These are phyloP conservation scores for Entomortierella beljakovae DNA, from an alignment of 192 early-diverging fungal species.

Conservation along the genomic window DNA sequence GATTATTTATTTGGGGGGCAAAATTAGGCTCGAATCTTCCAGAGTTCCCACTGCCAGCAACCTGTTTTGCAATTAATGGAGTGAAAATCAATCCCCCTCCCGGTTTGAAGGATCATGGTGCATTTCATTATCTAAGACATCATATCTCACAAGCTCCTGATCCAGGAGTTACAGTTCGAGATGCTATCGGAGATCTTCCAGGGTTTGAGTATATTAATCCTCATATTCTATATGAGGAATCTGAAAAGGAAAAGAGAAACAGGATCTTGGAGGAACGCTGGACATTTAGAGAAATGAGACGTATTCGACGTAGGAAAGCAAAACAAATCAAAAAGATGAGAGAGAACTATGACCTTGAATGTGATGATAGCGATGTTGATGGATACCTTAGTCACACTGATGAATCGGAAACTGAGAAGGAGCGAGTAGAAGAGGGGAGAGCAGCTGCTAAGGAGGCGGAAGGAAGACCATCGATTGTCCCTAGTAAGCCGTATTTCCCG, in stretches of 20 bases:
- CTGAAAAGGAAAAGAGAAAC: constrained; percentile 23
- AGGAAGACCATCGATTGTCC: background rate
- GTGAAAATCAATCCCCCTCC: constrained; percentile 57
- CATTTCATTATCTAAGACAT: constrained; percentile 57
- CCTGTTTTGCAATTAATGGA: constrained; percentile 60
- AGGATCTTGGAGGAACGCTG: background rate
- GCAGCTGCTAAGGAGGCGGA: background rate
- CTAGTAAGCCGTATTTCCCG: background rate
- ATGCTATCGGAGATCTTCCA: constrained; percentile 76
- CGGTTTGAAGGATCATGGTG: background rate
- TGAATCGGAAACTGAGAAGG: background rate
- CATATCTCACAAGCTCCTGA: constrained; percentile 65
- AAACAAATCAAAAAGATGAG: background rate
- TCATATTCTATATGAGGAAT: constrained; percentile 55
- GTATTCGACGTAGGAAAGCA: background rate
- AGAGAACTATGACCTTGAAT: background rate
- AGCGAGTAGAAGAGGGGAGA: background rate
- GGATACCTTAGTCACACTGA: constrained; percentile 12
- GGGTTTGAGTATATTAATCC: constrained; percentile 74
- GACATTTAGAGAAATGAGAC: constrained; percentile 21
- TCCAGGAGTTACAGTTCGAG: constrained; percentile 67
- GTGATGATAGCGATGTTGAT: background rate
- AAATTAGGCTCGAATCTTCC: constrained; percentile 66
- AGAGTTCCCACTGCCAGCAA: constrained; percentile 65
- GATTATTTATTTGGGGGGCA: constrained; percentile 74